These are phyloP conservation scores for Pseudogymnoascus sp. DNA, from an alignment of 2,329 filamentous ascomycete genomes.

Conservation along the genomic window DNA sequence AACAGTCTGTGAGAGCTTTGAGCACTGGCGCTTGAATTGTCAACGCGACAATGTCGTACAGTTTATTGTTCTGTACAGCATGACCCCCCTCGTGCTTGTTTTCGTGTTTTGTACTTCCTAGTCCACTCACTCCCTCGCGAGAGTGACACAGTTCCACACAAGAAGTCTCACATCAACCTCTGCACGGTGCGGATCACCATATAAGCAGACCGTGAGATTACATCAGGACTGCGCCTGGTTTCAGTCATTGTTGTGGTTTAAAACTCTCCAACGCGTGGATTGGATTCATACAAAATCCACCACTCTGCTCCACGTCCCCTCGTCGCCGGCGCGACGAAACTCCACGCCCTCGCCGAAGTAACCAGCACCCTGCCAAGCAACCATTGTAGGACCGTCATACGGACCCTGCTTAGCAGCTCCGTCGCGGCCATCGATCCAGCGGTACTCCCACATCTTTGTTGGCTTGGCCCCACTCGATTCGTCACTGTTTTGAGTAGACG, in stretches of 20 bases:
- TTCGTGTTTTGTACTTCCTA: neutral
- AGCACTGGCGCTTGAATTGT: too few relatives aligned
- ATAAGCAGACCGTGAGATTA: neutral
- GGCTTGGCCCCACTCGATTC: constrained; percentile 21
- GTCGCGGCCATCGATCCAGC: constrained; percentile 84
- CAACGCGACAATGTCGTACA: neutral
- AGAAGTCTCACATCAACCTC: neutral
- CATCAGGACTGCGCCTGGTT: neutral
- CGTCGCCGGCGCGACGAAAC: constrained; percentile 53
- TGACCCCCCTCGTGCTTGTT: too few relatives aligned
- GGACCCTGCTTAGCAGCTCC: constrained; percentile 73
- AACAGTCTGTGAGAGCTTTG: neutral
- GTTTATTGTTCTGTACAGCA: neutral
- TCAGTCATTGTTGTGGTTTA: neutral
- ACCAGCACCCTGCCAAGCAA: constrained; percentile 80
- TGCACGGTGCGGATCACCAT: neutral
- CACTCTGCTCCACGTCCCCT: constrained; percentile 31
- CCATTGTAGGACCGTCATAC: constrained; percentile 78
- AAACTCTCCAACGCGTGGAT: neutral
- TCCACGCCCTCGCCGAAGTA: constrained; percentile 91
- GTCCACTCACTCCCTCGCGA: neutral
- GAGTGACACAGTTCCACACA: neutral
- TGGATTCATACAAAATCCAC: constrained; percentile 27
- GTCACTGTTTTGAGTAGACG: constrained; percentile 29
- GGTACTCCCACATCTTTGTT: constrained; percentile 70